Evolutionary conservation across 2,329 filamentous ascomycete genomes (phyloP).

Genomic region (Pestalotiopsis sp.): DNA sequence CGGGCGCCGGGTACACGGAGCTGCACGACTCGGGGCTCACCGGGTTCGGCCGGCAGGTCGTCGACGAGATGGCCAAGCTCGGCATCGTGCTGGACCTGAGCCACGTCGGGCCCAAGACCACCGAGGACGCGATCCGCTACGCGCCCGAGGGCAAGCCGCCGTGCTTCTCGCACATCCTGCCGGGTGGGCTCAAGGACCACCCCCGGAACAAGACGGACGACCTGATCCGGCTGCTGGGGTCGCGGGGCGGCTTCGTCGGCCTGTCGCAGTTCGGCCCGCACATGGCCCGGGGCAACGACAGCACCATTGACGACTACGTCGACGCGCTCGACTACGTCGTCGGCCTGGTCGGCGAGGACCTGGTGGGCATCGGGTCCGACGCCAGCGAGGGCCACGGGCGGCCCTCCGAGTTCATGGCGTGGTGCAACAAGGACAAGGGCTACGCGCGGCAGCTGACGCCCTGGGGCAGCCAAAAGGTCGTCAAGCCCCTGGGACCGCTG

Average conservation of each 20-base stretch:
- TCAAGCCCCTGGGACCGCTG: slow-evolving; percentile 40
- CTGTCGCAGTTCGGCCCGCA: slow-evolving; percentile 41
- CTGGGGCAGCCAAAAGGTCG: slow-evolving; percentile 41
- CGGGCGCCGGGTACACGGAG: slow-evolving; percentile 40
- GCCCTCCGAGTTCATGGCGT: slow-evolving; percentile 41
- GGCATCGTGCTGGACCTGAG: slow-evolving; percentile 38
- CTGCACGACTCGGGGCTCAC: slow-evolving; percentile 37
- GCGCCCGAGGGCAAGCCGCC: slow-evolving; percentile 36
- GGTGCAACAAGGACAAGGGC: slow-evolving; percentile 44
- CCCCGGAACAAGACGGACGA: slow-evolving; percentile 40
- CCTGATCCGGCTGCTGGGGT: slow-evolving; percentile 36
- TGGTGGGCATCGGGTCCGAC: slow-evolving; percentile 40
- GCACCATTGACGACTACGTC: slow-evolving; percentile 43
- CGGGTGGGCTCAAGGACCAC: slow-evolving; percentile 36
- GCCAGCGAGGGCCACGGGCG: slow-evolving; percentile 40
- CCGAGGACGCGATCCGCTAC: slow-evolving; percentile 32
- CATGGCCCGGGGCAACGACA: slow-evolving; percentile 41
- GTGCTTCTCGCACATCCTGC: slow-evolving; percentile 41
- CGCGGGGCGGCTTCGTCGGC: slow-evolving; percentile 40
- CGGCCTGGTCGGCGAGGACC: slow-evolving; percentile 36
- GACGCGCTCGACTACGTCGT: slow-evolving; percentile 41
- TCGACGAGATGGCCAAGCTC: slow-evolving; percentile 26
- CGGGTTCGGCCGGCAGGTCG: slow-evolving; percentile 24
- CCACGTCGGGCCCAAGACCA: slow-evolving; percentile 36
- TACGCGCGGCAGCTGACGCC: slow-evolving; percentile 39